Evolutionary conservation across 768 basidiomycete species (phyloP), one percentile per base, ranked within the genome.

Genomic region (Agrocybe pediades): DNA sequence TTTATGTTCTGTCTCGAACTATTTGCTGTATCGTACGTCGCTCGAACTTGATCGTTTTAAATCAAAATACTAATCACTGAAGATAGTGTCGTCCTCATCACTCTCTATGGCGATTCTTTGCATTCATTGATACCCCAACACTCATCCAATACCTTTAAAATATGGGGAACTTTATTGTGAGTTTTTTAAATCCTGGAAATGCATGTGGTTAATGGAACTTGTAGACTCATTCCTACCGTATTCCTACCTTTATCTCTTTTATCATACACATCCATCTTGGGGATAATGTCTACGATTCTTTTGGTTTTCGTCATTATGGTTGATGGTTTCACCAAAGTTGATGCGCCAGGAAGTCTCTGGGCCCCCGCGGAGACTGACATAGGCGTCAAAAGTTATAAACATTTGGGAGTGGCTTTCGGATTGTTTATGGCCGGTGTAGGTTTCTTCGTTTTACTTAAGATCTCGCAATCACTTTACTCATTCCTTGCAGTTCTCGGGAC

Each of bases 381-480:
- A 9, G 76, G 76, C 5, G 74, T 89, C 13, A 71, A 72, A 21
- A 80, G 76, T 54, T 70, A 75, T 57, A 70, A 71, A 17, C 80
- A 88, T 50, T 73, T 96, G 27, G 89, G 93, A 1, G 68, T 96
- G 23, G 83, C 90, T 13, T 88, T 95, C 60, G 95, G 95, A 1
- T 74, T 98, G 56, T 85, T 98, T 63, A 93, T 98, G 86, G 90
- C 92, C 7, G 93, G 95, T 15, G 92, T 93, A 65, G 64, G 82
- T 65, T 44, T 53, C 23, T 17, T 45, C 20, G 20, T 42, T 20
- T 27, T 58, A 19, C 5, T 9, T 16, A n/a, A 39, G 15, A 11
- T 16, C 19, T 26, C 25, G n/a, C 16, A 40, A 19, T 45, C 20
- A 29, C 19, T 25, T 20, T 41, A 41, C 21, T 23, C 9, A 24